Base-by-base conservation (phyloP, 2,329 filamentous ascomycete species). In the Pseudogymnoascus sp. region DNA sequence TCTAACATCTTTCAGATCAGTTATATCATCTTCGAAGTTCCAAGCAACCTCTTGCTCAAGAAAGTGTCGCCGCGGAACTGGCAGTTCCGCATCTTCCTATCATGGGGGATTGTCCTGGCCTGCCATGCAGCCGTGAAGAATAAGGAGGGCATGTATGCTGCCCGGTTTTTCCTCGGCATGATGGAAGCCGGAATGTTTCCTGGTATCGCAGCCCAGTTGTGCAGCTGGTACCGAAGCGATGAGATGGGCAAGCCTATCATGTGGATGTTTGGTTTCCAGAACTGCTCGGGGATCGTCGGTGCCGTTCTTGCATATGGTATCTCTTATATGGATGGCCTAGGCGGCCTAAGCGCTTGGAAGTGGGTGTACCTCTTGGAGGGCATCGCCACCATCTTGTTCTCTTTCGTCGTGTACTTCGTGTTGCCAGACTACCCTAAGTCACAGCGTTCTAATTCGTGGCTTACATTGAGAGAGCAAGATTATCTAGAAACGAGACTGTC, bases 341-440 rank as follows among this genome's bases (percentile, higher is more conserved):
- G 74, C 3, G 79, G 79, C 0, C 74, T 84, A 43, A 75, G 74
- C 23, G 80, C 76, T 37, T 89, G 86, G 86, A 78, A 83, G 65
- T 89, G 86, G 77, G 74, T 80, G 1, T 80, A 77, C 62, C 69
- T 80, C 11, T 70, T 80, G 1, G 78, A 80, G 66, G 78, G 78
- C 2, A 63, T 79, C 9, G 66, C 70, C 5, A 79, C 78, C 0
- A 75, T 79, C 11, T 55, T 78, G 16, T 77, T 78, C 66, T 70
- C 72, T 16, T 69, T 64, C 5, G 69, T 74, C 12, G 72, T 79
- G 1, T 79, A 70, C 65, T 69, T 72, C 28, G 71, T 75, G 14
- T 70, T 80, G 1, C 78, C 78, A 0, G 78, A 80, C 64, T 79
- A 77, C 61, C 78, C 78, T 4, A 78, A 78, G 64, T 76, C 73